Evolutionary conservation across 345 rosid genomes (phyloP), one percentile per base, ranked within the genome.

Genomic region (sweet orange (Citrus sinensis)): DNA sequence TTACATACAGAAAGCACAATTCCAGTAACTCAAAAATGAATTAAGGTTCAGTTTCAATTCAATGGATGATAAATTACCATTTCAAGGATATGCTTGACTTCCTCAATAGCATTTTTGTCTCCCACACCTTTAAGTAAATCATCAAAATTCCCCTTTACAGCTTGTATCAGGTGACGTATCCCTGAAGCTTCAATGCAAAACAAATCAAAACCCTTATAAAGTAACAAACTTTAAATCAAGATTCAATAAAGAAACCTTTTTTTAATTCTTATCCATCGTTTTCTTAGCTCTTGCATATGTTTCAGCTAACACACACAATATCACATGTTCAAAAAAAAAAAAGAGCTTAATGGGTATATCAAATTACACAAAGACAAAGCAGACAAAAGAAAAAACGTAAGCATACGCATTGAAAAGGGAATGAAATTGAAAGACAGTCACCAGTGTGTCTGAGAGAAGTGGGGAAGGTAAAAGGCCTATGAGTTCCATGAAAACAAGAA

Each of bases 41-140:
- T 46, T 19, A 20, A 7, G 59, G 14, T 20, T 46, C 49, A 42
- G 49, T 24, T 16, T 29, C 59, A 70, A 37, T 6, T 27, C 42
- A 55, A 19, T 5, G 34, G 19, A 13, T 13, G 46, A 59, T 67
- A 62, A 35, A 71, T 59, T 87, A 94, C 98, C 97, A 87, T 85
- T 73, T 92, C 97, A 82, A 93, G 92, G 58, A 93, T 80, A 30
- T 78, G 90, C 83, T 92, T 93, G 78, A 96, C 91, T 83, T 96
- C 97, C 80, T 89, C 91, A 60, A 85, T 74, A 75, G 81, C 70
- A 74, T 81, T 80, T 84, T 80, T 90, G 79, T 93, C 97, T 78
- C 67, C 87, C 62, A 87, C 82, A 68, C 92, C 91, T 85, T 84
- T 91, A 42, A 92, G 87, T 17, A 92, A 83, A 74, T 40, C 76